Base-by-base conservation (phyloP, 2,329 filamentous ascomycete species). In the Monosporascus sp. region DNA sequence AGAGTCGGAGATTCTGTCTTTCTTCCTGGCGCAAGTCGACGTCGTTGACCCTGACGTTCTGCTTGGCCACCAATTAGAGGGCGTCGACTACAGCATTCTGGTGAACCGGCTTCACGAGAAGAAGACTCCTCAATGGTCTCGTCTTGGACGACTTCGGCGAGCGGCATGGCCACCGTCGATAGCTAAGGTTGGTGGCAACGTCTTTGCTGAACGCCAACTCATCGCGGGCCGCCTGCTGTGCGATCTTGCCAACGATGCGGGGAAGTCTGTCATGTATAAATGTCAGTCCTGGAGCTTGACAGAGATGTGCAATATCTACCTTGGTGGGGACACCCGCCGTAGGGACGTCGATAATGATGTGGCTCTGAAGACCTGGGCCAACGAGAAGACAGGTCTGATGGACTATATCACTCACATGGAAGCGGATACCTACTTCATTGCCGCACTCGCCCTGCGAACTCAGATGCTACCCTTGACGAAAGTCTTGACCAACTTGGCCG, bases 251-350 rank as follows among this genome's bases (percentile, higher is more conserved):
- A 99, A 99, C 68, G 94, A 99, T 63, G 89, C 95, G 66, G 94
- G 94, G 70, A 97, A 97, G 76, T 97, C 93, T 11, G 83, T 91
- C 60, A 97, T 97, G 93, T 86, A 83, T 63, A 96, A 96, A 74
- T 99, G 94, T 70, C 93, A 97, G 71, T 96, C 92, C 3, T 99
- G 94, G 94, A 96, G 89, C 70, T 78, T 99, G 70, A 95, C 93
- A 2, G 94, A 99, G 71, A 99, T 99, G 92, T 96, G 91, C 69
- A 89, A 87, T 58, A 80, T 97, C 17, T 96, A 97, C 60, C 85
- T 99, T 5, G 80, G 85, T 35, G 83, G 83, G 26, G 83, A 84
- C 53, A 87, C 87, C 65, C 78, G 78, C 43, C 87, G 94, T 43
- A 84, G 87, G 52, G 94, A 99, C 38, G 74, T 99, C 35, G 93